Evolutionary conservation across 1,139 yeast species (phyloP).

Genomic region (Sugiyamaella xylanicola): DNA sequence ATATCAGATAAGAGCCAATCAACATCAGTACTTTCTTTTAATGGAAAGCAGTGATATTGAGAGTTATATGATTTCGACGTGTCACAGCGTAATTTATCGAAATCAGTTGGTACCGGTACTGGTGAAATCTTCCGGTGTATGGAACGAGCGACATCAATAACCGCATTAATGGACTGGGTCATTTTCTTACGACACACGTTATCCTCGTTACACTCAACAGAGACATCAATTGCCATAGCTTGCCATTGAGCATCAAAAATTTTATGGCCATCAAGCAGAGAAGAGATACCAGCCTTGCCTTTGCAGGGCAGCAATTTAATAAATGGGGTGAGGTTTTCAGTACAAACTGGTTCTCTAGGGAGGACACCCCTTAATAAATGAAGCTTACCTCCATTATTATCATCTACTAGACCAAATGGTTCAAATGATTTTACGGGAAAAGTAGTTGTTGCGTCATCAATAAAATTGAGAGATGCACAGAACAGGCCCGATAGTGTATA

Average conservation of each 20-base stretch:
- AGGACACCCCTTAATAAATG: slow-evolving; percentile 79
- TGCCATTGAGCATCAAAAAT: slow-evolving; percentile 97
- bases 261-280: slow-evolving; percentile 89
- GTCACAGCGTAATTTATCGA: slow-evolving; percentile 73
- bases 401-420: slow-evolving; percentile 32
- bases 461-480: slow-evolving; percentile 91
- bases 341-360: slow-evolving; percentile 95
- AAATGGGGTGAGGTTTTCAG: slow-evolving; percentile 95
- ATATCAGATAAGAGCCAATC: slow-evolving; percentile 62
- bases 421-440: slow-evolving; percentile 59
- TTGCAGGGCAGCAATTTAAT: slow-evolving; percentile 87
- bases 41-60: slow-evolving; percentile 76
- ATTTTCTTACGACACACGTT: slow-evolving; percentile 54
- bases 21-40: slow-evolving; percentile 54
- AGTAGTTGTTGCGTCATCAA: slow-evolving; percentile 78
- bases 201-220: slow-evolving; percentile 51
- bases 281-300: slow-evolving; percentile 87
- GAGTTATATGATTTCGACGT: slow-evolving; percentile 54
- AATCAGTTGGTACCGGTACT: slow-evolving; percentile 78
- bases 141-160: slow-evolving; percentile 70
- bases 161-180: slow-evolving; percentile 72
- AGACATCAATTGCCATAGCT: slow-evolving; percentile 82
- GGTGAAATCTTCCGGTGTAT: slow-evolving; percentile 65
- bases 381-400: slow-evolving; percentile 34
- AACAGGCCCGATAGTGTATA: slow-evolving; percentile 86